Conservation (phyloP, 805 yeast genomes). For the Zygotorulaspora florentina region DNA sequence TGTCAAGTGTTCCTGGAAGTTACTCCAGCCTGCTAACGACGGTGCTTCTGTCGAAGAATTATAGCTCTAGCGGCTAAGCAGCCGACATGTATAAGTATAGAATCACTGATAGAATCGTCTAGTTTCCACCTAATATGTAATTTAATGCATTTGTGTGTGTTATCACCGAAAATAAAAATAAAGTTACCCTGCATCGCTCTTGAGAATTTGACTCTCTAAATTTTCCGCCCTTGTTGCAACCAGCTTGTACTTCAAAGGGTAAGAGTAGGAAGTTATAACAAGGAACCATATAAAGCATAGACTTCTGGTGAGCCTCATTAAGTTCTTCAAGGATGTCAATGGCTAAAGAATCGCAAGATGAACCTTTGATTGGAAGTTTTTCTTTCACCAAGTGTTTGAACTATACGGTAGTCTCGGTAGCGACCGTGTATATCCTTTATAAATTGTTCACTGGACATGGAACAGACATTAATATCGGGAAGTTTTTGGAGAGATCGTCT, state of each 20-base stretch:
- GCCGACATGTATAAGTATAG: not conserved
- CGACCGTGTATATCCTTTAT: conserved; percentile 28
- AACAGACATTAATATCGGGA: conserved; percentile 86
- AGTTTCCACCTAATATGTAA: too few relatives aligned
- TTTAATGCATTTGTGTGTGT: not conserved
- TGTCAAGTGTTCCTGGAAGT: conserved; percentile 75
- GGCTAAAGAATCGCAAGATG: conserved; percentile 15
- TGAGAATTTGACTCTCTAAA: not conserved
- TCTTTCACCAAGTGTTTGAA: conserved; percentile 20
- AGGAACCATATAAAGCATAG: not conserved
- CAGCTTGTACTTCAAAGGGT: conserved; percentile 1
- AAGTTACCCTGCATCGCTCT: not conserved
- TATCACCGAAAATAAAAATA: not conserved
- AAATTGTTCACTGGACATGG: conserved; percentile 85
- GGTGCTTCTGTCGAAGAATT: conserved; percentile 60
- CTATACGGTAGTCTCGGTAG: conserved; percentile 22
- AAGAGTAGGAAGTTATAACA: not conserved
- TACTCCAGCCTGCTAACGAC: conserved; percentile 80
- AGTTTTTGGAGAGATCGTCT: conserved; percentile 75
- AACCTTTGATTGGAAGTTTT: conserved; percentile 14
- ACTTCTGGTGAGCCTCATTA: not conserved
- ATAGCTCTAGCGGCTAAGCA: not conserved
- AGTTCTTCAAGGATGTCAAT: conserved; percentile 9
- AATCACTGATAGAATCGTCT: not conserved
- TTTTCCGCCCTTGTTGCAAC: not conserved